Percentiles rank a stretch among this genome's conserved stretches.
phyloP scores from a whole-genome alignment of 177 flowering plant species.

The Telopea speciosissima region DNA sequence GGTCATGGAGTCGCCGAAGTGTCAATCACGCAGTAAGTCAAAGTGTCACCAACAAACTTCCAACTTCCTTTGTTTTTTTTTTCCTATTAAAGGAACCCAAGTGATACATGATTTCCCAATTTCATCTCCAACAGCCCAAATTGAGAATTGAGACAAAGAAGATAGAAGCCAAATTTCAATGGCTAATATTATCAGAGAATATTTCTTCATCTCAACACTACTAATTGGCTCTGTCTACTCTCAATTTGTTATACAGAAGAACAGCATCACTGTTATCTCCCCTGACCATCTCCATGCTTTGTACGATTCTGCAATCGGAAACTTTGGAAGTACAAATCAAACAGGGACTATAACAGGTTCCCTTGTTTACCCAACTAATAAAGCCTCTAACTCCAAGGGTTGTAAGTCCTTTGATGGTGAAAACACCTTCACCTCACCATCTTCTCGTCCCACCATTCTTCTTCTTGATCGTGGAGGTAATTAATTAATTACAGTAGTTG shows the following conservation, averaged over 20 bases:
- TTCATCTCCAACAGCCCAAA: no score
- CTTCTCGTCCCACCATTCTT: constrained; percentile 52
- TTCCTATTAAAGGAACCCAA: no score
- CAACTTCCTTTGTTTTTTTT: no score
- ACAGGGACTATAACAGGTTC: constrained; percentile 68
- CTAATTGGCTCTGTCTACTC: constrained; percentile 14
- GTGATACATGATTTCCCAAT: no score
- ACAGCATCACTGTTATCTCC: constrained; percentile 47
- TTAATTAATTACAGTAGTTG: no score
- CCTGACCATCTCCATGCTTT: constrained; percentile 37
- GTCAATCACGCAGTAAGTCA: no score
- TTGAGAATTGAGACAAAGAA: no score
- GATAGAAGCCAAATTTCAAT: constrained; percentile 8
- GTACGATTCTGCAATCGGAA: constrained; percentile 71
- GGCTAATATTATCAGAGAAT: constrained; percentile 13
- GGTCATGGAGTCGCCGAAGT: no score
- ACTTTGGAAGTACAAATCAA: constrained; percentile 77
- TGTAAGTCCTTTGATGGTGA: constrained; percentile 47
- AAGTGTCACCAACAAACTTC: no score
- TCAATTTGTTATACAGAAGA: constrained; percentile 75
- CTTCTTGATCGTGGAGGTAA: constrained; percentile 93
- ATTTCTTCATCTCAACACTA: constrained; percentile 9
- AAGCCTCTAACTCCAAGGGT: constrained; percentile 27
- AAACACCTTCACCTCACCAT: constrained; percentile 42
- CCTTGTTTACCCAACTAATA: constrained; percentile 50